A percentile compares a stretch with the other conserved stretches of the same genome.
Evolutionary conservation across 345 rosid species (phyloP).

Genomic region (Eucalyptus viminalis): DNA sequence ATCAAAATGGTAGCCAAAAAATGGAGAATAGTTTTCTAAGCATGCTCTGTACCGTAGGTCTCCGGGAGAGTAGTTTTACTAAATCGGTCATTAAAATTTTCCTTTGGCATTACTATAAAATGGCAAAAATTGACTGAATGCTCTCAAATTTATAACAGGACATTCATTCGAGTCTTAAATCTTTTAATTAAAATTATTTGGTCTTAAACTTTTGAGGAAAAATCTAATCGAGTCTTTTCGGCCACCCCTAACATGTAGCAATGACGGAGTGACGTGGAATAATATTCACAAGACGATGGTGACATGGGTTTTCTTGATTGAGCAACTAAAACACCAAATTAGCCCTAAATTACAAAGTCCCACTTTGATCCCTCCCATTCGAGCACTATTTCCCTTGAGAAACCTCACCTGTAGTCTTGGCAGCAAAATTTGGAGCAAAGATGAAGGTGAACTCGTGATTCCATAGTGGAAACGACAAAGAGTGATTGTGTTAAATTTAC

Average conservation of each 20-base stretch:
- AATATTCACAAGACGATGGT: not conserved
- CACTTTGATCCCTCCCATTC: not conserved
- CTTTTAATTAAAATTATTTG: too few species aligned
- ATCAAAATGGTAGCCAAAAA: not conserved
- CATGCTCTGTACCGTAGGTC: too few species aligned
- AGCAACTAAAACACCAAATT: not conserved
- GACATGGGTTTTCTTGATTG: not conserved
- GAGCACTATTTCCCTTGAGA: not conserved
- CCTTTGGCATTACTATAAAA: not conserved
- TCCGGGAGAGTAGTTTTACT: too few species aligned
- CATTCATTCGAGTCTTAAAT: fast-evolving
- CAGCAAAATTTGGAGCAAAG: not conserved
- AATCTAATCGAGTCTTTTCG: fast-evolving
- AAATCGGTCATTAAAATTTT: too few species aligned
- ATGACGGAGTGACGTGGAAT: fast-evolving
- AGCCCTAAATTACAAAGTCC: not conserved
- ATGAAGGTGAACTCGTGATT: not conserved
- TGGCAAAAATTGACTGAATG: fast-evolving
- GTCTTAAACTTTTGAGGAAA: not conserved
- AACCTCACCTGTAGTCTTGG: not conserved
- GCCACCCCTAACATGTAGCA: fast-evolving
- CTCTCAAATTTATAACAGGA: fast-evolving
- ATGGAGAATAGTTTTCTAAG: not conserved
- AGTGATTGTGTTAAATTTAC: not conserved
- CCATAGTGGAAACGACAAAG: fast-evolving